These are phyloP conservation scores for Leishmania mexicana DNA, from an alignment of 208 protist species.

Conservation along the genomic window DNA sequence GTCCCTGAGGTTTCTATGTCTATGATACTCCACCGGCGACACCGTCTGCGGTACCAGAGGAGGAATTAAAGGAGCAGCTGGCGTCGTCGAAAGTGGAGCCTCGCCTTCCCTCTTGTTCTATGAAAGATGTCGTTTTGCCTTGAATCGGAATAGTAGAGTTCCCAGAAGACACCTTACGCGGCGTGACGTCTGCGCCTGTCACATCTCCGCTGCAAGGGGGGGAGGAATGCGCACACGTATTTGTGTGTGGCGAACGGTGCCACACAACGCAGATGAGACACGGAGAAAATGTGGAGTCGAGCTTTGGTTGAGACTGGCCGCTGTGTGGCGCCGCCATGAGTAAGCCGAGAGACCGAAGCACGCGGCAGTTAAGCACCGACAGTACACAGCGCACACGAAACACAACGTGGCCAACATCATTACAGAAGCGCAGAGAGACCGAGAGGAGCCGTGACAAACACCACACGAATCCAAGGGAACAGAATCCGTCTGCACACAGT, in stretches of 20 bases:
- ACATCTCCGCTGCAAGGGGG: neutral
- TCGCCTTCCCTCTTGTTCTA: neutral
- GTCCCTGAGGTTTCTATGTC: neutral
- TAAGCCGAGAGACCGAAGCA: neutral
- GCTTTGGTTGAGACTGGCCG: neutral
- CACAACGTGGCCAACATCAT: neutral
- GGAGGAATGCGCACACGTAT: neutral
- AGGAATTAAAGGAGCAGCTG: neutral
- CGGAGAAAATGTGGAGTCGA: neutral
- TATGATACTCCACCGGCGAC: neutral
- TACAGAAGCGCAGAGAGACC: neutral
- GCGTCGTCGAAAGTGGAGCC: neutral
- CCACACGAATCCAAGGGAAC: neutral
- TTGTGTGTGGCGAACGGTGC: neutral
- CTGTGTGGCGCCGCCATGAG: neutral
- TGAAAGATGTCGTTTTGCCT: neutral
- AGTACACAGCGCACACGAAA: neutral
- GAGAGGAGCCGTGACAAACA: neutral
- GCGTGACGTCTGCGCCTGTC: neutral
- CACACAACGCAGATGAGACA: neutral
- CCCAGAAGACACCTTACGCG: neutral
- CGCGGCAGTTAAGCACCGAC: neutral
- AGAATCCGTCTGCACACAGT: neutral
- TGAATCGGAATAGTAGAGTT: neutral
- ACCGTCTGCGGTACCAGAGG: neutral